Percentiles rank a stretch among this genome's conserved stretches.
phyloP scores from a whole-genome alignment of 2,329 filamentous ascomycete species.

The Fusarium paranaense region DNA sequence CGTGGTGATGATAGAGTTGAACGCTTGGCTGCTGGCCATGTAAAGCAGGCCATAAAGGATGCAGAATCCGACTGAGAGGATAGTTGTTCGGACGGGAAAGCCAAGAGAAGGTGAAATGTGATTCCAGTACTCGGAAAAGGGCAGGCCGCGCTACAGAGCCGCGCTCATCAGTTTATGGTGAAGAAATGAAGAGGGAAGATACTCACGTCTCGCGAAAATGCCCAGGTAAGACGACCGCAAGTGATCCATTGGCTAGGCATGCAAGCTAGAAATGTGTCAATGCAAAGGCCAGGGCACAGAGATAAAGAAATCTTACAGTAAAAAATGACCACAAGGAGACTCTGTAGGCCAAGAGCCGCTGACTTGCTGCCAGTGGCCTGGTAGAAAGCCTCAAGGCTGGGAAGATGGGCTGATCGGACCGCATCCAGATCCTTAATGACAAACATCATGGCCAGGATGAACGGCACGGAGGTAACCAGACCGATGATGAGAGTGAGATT shows the following conservation, averaged over 20 bases:
- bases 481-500: constrained; percentile 39
- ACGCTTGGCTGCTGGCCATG: constrained; percentile 45
- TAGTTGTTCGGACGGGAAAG: constrained; percentile 46
- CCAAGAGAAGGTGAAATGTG: constrained; percentile 31
- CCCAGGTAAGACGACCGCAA: constrained; percentile 47
- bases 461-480: constrained; percentile 43
- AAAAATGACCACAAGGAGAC: not conserved
- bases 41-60: constrained; percentile 49
- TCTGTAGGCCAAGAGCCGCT: not conserved
- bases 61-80: constrained; percentile 42
- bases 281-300: not conserved
- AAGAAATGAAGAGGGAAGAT: not conserved
- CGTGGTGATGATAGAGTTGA: constrained; percentile 49
- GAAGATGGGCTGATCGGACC: constrained; percentile 34
- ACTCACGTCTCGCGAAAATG: constrained; percentile 48
- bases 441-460: constrained; percentile 42
- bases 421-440: constrained; percentile 44
- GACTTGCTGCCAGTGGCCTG: constrained; percentile 27
- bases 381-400: constrained; percentile 34
- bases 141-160: constrained; percentile 4
- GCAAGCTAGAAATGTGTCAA: constrained; percentile 17
- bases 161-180: not conserved
- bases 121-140: constrained; percentile 38
- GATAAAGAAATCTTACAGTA: not conserved
- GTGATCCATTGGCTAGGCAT: constrained; percentile 48